A percentile compares a stretch with the other conserved stretches of the same genome.
phyloP scores from a whole-genome alignment of 2,329 filamentous ascomycete species.

The Colletotrichum orbiculare region DNA sequence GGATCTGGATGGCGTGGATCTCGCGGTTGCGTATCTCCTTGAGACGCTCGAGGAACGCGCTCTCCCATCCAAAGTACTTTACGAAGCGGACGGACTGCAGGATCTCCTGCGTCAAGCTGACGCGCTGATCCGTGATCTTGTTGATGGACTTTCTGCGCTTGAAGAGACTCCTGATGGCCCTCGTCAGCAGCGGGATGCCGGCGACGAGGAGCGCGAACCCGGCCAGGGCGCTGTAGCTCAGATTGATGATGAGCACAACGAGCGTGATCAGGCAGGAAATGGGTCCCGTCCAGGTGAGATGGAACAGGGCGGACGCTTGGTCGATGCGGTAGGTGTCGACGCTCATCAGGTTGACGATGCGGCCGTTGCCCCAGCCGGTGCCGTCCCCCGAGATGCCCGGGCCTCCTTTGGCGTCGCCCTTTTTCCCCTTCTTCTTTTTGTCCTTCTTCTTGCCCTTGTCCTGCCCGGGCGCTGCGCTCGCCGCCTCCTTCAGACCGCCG shows the following conservation, averaged over 20 bases:
- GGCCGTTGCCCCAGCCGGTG: conserved; percentile 90
- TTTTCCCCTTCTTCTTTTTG: conserved; percentile 51
- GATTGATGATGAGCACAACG: conserved; percentile 82
- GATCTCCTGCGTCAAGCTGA: conserved; percentile 92
- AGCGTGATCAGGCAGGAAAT: conserved; percentile 83
- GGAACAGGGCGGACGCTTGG: conserved; percentile 87
- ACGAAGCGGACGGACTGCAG: conserved; percentile 92
- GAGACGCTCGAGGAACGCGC: conserved; percentile 82
- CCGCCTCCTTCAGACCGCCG: conserved; percentile 69
- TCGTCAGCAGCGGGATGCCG: conserved; percentile 80
- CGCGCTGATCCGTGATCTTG: conserved; percentile 91
- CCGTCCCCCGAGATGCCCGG: conserved; percentile 73
- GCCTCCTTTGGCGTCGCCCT: conserved; percentile 50
- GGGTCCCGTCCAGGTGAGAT: conserved; percentile 90
- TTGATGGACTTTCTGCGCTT: conserved; percentile 83
- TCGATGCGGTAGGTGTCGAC: conserved; percentile 95
- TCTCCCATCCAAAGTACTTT: conserved; percentile 97
- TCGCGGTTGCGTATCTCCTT: conserved; percentile 79
- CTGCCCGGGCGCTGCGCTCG: conserved; percentile 60
- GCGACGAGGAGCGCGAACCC: conserved; percentile 87
- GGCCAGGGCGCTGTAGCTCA: conserved; percentile 89
- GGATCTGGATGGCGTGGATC: conserved; percentile 83
- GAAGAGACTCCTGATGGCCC: conserved; percentile 82
- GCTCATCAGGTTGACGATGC: conserved; percentile 93
- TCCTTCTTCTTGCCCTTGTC: conserved; percentile 51